Evolutionary conservation across 1,284 basidiomycete species (phyloP).

Genomic region (Apiotrichum veenhuisii): DNA sequence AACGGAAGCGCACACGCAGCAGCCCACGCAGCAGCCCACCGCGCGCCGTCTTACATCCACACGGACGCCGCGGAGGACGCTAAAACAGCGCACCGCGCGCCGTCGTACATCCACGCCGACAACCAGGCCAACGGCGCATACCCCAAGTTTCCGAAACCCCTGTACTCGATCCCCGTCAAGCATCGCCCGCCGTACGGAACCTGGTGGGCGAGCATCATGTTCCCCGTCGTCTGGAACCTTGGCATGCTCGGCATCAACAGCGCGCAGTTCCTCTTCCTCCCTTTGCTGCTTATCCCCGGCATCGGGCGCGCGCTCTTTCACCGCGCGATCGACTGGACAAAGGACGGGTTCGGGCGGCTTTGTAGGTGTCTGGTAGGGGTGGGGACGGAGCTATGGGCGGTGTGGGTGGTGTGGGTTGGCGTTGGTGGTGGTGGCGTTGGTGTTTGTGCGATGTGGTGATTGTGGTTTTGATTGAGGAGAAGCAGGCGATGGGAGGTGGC

Average conservation of each 20-base stretch:
- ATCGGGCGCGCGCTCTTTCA: constrained; percentile 57
- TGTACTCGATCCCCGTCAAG: constrained; percentile 59
- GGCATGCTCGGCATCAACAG: constrained; percentile 66
- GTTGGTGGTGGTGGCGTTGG: too few relatives aligned
- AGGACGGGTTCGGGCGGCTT: constrained; percentile 72
- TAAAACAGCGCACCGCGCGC: too few relatives aligned
- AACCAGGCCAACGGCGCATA: too few relatives aligned
- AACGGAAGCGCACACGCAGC: too few relatives aligned
- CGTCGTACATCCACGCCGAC: too few relatives aligned
- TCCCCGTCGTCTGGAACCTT: constrained; percentile 61
- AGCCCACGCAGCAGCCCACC: too few relatives aligned
- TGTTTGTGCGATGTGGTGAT: too few relatives aligned
- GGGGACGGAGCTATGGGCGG: too few relatives aligned
- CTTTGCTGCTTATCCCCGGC: constrained; percentile 50
- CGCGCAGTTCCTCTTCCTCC: constrained; percentile 66
- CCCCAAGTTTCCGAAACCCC: constrained; percentile 16
- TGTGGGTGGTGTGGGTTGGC: too few relatives aligned
- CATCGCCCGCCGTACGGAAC: constrained; percentile 61
- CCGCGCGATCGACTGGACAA: constrained; percentile 68
- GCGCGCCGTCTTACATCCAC: too few relatives aligned
- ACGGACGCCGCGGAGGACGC: too few relatives aligned
- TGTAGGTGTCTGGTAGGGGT: constrained; percentile 54
- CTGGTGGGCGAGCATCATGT: constrained; percentile 56
- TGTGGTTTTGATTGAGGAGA: too few relatives aligned
- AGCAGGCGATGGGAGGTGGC: neutral